Conservation (phyloP, 495 filamentous ascomycete species). For the Xylaria intraflava region DNA sequence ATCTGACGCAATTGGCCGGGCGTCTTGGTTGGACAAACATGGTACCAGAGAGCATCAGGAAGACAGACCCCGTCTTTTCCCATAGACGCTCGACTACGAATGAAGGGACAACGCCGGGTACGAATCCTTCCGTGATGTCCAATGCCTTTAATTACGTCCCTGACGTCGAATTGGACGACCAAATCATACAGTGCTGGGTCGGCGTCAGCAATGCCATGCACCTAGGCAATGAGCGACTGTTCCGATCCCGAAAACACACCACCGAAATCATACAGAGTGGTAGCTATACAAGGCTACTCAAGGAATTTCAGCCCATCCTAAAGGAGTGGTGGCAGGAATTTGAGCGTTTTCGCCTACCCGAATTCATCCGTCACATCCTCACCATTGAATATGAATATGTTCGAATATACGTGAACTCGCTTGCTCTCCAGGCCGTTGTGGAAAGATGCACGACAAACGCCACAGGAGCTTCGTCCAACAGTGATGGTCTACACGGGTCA, state of each 20-base stretch:
- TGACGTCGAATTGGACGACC: conserved; percentile 57
- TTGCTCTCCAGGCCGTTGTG: conserved; percentile 89
- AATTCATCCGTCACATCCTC: conserved; percentile 73
- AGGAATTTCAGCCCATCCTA: conserved; percentile 71
- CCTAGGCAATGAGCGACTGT: conserved; percentile 73
- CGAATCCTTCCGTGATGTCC: conserved; percentile 43
- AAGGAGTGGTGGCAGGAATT: conserved; percentile 68
- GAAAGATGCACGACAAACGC: conserved; percentile 81
- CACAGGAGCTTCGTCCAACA: conserved; percentile 37
- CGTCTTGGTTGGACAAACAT: conserved; percentile 89
- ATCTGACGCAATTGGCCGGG: conserved; percentile 86
- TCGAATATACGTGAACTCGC: conserved; percentile 84
- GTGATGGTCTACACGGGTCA: conserved; percentile 24
- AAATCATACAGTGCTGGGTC: conserved; percentile 87
- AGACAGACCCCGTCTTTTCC: conserved; percentile 39
- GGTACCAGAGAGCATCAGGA: conserved; percentile 61
- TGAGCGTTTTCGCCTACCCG: conserved; percentile 61
- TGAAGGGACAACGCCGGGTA: conserved; percentile 50
- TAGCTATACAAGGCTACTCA: conserved; percentile 70
- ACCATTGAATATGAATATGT: conserved; percentile 89
- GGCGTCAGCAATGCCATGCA: conserved; percentile 87
- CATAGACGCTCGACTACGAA: conserved; percentile 39
- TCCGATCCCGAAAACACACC: conserved; percentile 75
- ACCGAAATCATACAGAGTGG: conserved; percentile 80
- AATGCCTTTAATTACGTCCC: conserved; percentile 52